Evolutionary conservation across 345 rosid genomes (phyloP).

Genomic region (Capsella bursapastoris): DNA sequence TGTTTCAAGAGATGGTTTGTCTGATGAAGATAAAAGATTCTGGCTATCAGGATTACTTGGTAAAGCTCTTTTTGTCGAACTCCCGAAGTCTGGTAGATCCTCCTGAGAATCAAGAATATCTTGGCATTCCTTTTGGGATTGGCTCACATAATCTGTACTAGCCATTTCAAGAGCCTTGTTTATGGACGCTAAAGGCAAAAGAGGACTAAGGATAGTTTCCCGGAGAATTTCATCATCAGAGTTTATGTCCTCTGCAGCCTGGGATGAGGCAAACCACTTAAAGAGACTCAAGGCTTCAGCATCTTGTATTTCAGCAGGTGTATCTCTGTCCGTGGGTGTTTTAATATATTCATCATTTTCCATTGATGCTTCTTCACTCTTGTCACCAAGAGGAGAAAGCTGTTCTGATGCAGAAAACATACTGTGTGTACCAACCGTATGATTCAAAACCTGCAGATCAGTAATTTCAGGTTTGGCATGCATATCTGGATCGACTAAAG

Average conservation of each 20-base stretch:
- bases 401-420: constrained; percentile 43
- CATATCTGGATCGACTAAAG: constrained; percentile 44
- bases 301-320: constrained; percentile 48
- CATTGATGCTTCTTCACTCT: constrained; percentile 38
- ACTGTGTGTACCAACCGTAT: constrained; percentile 39
- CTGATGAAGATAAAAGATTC: constrained; percentile 44
- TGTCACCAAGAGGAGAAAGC: constrained; percentile 37
- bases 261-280: constrained; percentile 91
- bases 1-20: constrained; percentile 51
- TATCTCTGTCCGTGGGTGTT: constrained; percentile 37
- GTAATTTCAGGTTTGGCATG: constrained; percentile 43
- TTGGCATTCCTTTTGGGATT: constrained; percentile 92
- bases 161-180: constrained; percentile 83
- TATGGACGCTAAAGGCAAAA: constrained; percentile 68
- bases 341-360: constrained; percentile 34
- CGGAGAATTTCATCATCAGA: constrained; percentile 92
- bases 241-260: constrained; percentile 88
- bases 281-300: constrained; percentile 76
- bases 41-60: constrained; percentile 37
- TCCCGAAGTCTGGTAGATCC: constrained; percentile 53
- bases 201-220: constrained; percentile 80
- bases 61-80: constrained; percentile 49
- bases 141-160: constrained; percentile 71
- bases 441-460: constrained; percentile 39
- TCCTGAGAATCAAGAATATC: constrained; percentile 93